phyloP scores from a whole-genome alignment of 768 basidiomycete species.

The Rhizopogon vinicolor region DNA sequence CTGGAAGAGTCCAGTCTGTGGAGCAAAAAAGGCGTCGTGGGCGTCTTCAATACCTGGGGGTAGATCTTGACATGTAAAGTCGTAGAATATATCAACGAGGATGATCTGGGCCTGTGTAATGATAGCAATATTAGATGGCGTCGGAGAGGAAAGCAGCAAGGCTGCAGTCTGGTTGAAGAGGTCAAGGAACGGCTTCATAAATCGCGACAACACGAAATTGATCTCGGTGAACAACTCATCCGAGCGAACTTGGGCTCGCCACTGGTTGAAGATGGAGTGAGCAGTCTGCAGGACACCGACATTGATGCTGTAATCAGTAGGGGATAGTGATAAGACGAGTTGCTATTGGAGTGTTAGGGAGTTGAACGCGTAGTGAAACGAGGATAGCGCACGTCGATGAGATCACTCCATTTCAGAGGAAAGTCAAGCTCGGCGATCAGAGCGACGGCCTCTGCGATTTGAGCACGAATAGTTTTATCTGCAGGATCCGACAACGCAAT shows the following conservation, averaged over 20 bases:
- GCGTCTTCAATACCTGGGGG: constrained; percentile 92
- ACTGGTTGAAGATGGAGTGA: constrained; percentile 92
- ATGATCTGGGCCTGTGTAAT: constrained; percentile 75
- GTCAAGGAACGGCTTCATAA: constrained; percentile 79
- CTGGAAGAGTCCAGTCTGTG: constrained; percentile 67
- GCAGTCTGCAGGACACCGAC: constrained; percentile 90
- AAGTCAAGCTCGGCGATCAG: constrained; percentile 92
- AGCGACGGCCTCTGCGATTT: constrained; percentile 91
- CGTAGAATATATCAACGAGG: constrained; percentile 85
- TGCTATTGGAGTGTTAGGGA: constrained; percentile 47
- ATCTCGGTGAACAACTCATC: constrained; percentile 87
- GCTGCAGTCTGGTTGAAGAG: constrained; percentile 69
- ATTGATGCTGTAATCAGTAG: constrained; percentile 79
- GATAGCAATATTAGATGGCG: constrained; percentile 36
- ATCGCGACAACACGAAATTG: constrained; percentile 82
- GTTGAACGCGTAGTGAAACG: not conserved
- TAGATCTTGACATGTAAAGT: constrained; percentile 92
- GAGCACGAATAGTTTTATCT: constrained; percentile 71
- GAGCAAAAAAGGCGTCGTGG: constrained; percentile 76
- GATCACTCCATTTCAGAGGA: constrained; percentile 80
- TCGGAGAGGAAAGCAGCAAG: constrained; percentile 40
- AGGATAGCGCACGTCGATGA: constrained; percentile 73
- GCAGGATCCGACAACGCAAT: constrained; percentile 70
- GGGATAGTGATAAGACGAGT: constrained; percentile 80
- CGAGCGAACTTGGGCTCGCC: constrained; percentile 88